Conservation (phyloP, 2,329 filamentous ascomycete genomes). For the Furcasterigmium furcatum region DNA sequence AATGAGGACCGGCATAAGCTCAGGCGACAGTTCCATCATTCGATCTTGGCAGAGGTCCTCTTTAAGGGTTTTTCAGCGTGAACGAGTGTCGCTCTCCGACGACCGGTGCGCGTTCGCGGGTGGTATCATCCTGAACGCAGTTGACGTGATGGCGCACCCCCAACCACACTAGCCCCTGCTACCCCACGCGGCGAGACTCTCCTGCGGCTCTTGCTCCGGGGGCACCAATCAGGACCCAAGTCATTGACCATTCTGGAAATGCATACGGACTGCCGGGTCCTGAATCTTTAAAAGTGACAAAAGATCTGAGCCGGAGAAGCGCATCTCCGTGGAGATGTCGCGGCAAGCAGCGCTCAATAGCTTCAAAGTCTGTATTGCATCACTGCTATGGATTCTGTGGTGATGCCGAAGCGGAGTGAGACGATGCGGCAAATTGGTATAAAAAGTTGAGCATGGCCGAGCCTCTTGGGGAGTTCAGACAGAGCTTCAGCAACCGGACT, state of each 20-base stretch:
- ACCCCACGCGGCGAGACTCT: neutral
- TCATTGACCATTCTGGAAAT: neutral
- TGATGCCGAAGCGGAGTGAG: neutral
- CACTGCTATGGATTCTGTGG: neutral
- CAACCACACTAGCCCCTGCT: neutral
- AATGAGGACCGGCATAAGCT: neutral
- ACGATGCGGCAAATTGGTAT: neutral
- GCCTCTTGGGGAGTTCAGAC: neutral
- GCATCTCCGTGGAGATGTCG: constrained; percentile 1
- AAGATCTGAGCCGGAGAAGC: neutral
- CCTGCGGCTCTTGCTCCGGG: neutral
- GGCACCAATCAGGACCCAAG: neutral
- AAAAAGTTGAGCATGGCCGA: neutral
- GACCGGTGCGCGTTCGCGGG: neutral
- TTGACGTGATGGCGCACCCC: neutral
- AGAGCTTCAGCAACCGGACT: neutral
- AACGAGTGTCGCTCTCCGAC: neutral
- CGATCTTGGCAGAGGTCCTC: neutral
- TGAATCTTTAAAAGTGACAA: neutral
- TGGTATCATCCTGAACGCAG: neutral
- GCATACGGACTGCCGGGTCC: neutral
- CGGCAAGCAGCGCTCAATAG: neutral
- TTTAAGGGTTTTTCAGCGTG: neutral
- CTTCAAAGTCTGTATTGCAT: neutral
- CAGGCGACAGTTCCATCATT: neutral